Base-by-base conservation (phyloP, 495 filamentous ascomycete genomes). In the Neurospora sp. region DNA sequence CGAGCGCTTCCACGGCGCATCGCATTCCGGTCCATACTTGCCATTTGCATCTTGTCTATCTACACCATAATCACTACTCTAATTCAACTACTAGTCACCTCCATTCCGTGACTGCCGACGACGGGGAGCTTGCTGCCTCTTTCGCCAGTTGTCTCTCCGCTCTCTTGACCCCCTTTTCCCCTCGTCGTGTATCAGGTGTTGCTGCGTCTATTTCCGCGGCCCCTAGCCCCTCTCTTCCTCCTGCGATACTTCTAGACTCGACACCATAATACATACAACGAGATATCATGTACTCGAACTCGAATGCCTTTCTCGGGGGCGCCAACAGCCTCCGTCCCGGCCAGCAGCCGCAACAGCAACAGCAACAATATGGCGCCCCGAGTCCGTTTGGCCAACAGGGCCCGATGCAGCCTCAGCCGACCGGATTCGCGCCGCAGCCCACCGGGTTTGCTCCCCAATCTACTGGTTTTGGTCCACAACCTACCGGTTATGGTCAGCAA, bases 291-390 rank as follows among this genome's bases (percentile, higher is more conserved):
- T 97, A 90, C 84, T 94, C 94, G 53, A 92, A 91, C 78, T 92
- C 93, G 73, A 94, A 90, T 85, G 90, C 92, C 69, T 97, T 90
- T 79, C 85, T 96, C 74, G 92, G 93, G 78, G 90, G 90, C 82
- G 88, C 85, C 81, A 92, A 90, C 81, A 90, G 83, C 83, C 84
- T 88, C 79, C 93, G 92, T 74, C 92, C 93, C 9, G 91, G 89
- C 69, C 88, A 85, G 75, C 88, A 86, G 53, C 53, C 53, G 22
- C 53, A 65, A 35, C 53, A 65, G 53, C 53, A 61, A 61, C 53
- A 61, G 27, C 53, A 65, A 81, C 89, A 89, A 81, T 89, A 88
- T 85, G 86, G 84, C 65, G 80, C 82, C 82, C 78, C 86, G 71
- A 83, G 82, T 79, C 82, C 77, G 70, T 82, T 83, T 71, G 84